Percentiles rank a stretch among this genome's conserved stretches.
Conservation (phyloP, 495 filamentous ascomycete species). For the Xylaria sp. region DNA sequence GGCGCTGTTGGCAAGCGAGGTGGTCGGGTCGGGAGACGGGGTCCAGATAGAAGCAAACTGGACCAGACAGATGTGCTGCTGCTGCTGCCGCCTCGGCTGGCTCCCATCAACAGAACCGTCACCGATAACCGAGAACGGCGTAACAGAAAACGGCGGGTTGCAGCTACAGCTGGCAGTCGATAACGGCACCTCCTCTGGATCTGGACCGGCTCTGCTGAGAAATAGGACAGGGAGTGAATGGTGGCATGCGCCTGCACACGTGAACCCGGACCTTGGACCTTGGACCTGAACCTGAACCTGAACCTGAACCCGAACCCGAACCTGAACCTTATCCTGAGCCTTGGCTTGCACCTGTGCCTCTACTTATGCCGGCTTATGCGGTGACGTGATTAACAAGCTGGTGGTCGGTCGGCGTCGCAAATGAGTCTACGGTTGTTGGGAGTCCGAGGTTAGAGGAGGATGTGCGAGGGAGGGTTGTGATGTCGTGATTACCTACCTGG, state of each 20-base stretch:
- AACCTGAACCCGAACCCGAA: background rate
- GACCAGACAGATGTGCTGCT: too few relatives aligned
- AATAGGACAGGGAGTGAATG: background rate
- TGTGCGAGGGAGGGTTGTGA: constrained; percentile 7
- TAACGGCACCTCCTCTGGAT: background rate
- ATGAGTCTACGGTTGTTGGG: background rate
- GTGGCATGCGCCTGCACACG: background rate
- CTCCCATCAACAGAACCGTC: constrained; percentile 17
- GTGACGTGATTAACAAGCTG: background rate
- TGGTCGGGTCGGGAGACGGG: constrained; percentile 16
- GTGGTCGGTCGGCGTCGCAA: background rate
- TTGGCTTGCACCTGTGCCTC: constrained; percentile 1
- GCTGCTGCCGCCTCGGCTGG: constrained; percentile 1
- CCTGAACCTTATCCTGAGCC: background rate
- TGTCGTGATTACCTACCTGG: constrained; percentile 30
- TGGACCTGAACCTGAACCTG: background rate
- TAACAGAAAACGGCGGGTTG: background rate
- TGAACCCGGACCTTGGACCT: background rate
- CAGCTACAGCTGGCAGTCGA: background rate
- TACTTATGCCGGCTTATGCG: background rate
- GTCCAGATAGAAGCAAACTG: constrained; percentile 11
- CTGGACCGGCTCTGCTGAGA: background rate
- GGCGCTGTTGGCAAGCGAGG: background rate
- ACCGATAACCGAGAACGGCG: constrained; percentile 1
- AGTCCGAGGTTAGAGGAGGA: background rate